These are phyloP conservation scores for Trichoderma hamatum DNA, from an alignment of 2,329 filamentous ascomycete genomes.

Conservation along the genomic window DNA sequence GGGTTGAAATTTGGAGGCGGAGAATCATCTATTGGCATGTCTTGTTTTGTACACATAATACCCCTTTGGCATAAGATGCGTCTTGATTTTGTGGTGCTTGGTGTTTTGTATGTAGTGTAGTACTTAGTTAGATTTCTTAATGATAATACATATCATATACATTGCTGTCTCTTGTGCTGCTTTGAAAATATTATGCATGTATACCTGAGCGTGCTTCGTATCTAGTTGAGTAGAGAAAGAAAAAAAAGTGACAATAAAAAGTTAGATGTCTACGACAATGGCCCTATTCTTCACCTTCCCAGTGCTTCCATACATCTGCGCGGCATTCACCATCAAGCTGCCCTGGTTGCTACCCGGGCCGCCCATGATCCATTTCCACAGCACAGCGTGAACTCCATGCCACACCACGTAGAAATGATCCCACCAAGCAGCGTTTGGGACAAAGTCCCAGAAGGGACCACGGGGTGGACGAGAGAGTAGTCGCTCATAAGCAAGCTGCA, in stretches of 20 bases:
- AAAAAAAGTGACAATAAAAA: not conserved
- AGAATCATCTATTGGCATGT: not conserved
- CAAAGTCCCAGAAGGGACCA: conserved; percentile 50
- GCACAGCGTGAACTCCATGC: conserved; percentile 51
- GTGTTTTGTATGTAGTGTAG: not conserved
- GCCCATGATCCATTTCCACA: conserved; percentile 61
- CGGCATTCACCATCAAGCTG: conserved; percentile 59
- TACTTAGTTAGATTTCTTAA: not conserved
- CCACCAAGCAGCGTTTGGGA: conserved; percentile 52
- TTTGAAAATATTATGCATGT: not conserved
- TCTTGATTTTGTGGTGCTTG: not conserved
- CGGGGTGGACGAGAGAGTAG: conserved; percentile 52
- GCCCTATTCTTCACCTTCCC: conserved; percentile 50
- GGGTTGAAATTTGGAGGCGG: not conserved
- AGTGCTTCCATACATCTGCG: conserved; percentile 58
- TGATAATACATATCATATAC: not conserved
- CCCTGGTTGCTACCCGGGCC: conserved; percentile 55
- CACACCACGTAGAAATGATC: conserved; percentile 49
- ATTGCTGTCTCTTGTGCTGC: too few relatives aligned
- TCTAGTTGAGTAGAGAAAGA: not conserved
- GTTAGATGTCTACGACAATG: conserved; percentile 41
- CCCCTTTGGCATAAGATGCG: not conserved
- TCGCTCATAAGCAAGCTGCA: conserved; percentile 72
- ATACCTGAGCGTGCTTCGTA: not conserved
- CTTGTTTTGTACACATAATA: conserved; percentile 19